These are phyloP conservation scores for Fragilariopsis cylindrus DNA, from an alignment of 108 stramenopile genomes.

Conservation along the genomic window DNA sequence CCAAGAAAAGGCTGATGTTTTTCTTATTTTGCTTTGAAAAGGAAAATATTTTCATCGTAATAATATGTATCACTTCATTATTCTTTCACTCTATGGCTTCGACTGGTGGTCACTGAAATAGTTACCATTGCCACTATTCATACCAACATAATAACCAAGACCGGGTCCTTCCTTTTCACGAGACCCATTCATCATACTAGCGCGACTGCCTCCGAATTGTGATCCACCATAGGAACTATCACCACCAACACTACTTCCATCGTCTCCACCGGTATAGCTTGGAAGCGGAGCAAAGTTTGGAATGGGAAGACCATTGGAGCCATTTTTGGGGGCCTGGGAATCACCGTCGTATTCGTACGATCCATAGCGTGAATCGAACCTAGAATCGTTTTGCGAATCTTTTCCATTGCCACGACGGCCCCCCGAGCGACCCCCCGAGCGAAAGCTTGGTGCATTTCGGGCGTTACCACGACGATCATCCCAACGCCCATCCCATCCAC, in stretches of 20 bases:
- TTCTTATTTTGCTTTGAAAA: too few relatives aligned
- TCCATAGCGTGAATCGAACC: constrained; percentile 84
- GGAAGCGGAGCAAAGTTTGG: constrained; percentile 87
- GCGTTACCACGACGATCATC: constrained; percentile 62
- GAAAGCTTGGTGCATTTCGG: constrained; percentile 37
- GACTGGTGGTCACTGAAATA: constrained; percentile 2
- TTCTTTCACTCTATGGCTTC: background rate
- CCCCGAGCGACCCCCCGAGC: constrained; percentile 40
- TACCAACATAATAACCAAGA: constrained; percentile 50
- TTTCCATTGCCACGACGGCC: constrained; percentile 61
- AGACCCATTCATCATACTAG: constrained; percentile 14
- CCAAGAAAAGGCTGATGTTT: too few relatives aligned
- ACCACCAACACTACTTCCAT: constrained; percentile 77
- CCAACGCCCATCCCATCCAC: constrained; percentile 90
- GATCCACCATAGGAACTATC: constrained; percentile 69
- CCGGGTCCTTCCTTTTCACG: constrained; percentile 31
- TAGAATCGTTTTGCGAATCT: constrained; percentile 70
- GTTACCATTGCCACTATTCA: constrained; percentile 5
- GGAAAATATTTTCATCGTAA: background rate
- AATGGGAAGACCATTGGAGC: constrained; percentile 62
- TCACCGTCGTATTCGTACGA: constrained; percentile 37
- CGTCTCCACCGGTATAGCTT: constrained; percentile 71
- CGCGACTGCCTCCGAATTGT: constrained; percentile 54
- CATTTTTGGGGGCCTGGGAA: constrained; percentile 28
- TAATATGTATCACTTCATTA: background rate